phyloP scores from a whole-genome alignment of 768 basidiomycete species.

The Guyanaporus albipodus region DNA sequence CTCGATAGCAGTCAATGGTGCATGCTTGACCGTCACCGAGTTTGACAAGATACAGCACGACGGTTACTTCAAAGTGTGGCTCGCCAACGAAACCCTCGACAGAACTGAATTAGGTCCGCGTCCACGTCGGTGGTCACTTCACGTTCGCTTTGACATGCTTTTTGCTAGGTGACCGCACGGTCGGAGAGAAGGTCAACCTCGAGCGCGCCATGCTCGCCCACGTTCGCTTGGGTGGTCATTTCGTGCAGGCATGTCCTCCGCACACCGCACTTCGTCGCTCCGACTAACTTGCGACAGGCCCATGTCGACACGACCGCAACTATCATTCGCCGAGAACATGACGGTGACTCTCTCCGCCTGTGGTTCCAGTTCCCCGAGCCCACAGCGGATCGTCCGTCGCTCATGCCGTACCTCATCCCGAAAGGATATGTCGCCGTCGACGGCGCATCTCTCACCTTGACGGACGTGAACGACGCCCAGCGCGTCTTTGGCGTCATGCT shows the following conservation, averaged over 20 bases:
- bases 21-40: conserved; percentile 87
- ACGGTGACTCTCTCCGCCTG: conserved; percentile 87
- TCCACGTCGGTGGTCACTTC: neutral
- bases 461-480: conserved; percentile 60
- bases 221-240: conserved; percentile 92
- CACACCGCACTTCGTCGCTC: neutral
- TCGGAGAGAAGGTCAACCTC: conserved; percentile 81
- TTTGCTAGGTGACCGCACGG: conserved; percentile 65
- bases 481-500: conserved; percentile 87
- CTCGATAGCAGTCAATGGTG: conserved; percentile 87
- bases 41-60: conserved; percentile 60
- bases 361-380: conserved; percentile 71
- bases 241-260: conserved; percentile 75
- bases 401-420: conserved; percentile 80
- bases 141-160: conserved; percentile 3
- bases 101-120: conserved; percentile 82
- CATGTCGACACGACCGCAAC: conserved; percentile 91
- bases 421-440: conserved; percentile 96
- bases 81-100: conserved; percentile 92
- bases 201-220: conserved; percentile 95
- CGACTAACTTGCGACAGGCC: conserved; percentile 47
- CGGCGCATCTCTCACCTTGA: conserved; percentile 90
- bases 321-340: conserved; percentile 57
- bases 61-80: conserved; percentile 90
- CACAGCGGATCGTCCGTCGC: conserved; percentile 53